Evolutionary conservation across 371 early-diverging fungal species (phyloP), one percentile per base, ranked within the genome.

Genomic region (Entomophthora muscae): DNA sequence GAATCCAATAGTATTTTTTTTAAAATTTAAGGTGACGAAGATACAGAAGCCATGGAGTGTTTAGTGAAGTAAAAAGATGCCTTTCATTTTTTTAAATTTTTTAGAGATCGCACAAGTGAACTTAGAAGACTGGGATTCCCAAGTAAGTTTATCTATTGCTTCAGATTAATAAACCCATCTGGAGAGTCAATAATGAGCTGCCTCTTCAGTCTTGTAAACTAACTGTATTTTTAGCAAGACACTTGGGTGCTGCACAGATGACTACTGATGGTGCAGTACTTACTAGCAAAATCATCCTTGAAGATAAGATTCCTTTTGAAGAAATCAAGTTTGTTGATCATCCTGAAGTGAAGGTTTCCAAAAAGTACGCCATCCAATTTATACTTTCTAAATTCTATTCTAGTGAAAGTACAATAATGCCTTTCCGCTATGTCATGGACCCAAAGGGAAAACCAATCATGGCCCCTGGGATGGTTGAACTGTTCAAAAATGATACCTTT

Each of bases 41-140:
- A 61, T 42, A 61, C 61, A 7, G 61, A 61, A 51, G 61, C 61
- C 7, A 61, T 61, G 10, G 61, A 61, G 17, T 61, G 61, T 42
- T 32, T 61, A 12, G 61, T 61, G 10, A 61, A 30, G 61, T 61
- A 61, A n/a, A 10, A 17, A n/a, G 21, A 32, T 33, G 31, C 2
- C 22, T 12, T 33, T 61, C 7, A 61, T 12, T 33, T 29, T 51
- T 32, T 32, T 33, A 12, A 42, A 33, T 17, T 33, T 32, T 32
- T 26, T 61, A 61, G 61, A 26, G 61, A 61, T 61, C 61, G 61
- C 42, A 61, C 61, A n/a, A 61, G 31, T 24, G 61, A 61, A 24
- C 42, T 61, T 33, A 7, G 61, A 61, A 61, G 31, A 51, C 31
- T 61, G 10, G 30, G 30, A 26, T 61, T 61, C 26, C 32, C 32